Percentiles rank a stretch among this genome's conserved stretches.
Conservation (phyloP, 768 basidiomycete genomes). For the Collybiopsis confluens region DNA sequence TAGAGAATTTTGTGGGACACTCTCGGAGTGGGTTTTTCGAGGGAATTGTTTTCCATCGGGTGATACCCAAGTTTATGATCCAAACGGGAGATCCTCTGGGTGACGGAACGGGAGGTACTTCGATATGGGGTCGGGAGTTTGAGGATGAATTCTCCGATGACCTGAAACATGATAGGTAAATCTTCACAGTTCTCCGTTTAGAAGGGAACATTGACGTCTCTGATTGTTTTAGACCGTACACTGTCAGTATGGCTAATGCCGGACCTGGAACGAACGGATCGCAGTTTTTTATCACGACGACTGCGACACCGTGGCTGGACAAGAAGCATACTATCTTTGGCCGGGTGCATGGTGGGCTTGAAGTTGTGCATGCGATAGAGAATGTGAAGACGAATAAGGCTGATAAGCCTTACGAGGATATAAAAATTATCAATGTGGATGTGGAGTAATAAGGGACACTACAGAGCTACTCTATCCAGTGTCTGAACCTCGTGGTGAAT, state of each 20-base stretch:
- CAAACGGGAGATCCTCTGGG: conserved; percentile 94
- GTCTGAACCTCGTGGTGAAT: conserved; percentile 32
- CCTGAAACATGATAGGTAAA: conserved; percentile 84
- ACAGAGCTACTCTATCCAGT: conserved; percentile 46
- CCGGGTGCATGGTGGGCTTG: conserved; percentile 79
- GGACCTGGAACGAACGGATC: conserved; percentile 89
- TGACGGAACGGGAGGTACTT: conserved; percentile 88
- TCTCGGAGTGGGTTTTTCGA: conserved; percentile 89
- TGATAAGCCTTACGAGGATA: conserved; percentile 91
- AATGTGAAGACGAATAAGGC: conserved; percentile 80
- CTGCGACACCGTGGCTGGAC: conserved; percentile 90
- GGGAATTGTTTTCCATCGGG: conserved; percentile 91
- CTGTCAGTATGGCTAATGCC: conserved; percentile 92
- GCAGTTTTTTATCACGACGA: conserved; percentile 98
- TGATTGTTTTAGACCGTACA: conserved; percentile 72
- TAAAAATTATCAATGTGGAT: conserved; percentile 82
- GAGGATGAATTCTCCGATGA: conserved; percentile 93
- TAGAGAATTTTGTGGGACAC: conserved; percentile 97
- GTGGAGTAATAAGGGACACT: conserved; percentile 44
- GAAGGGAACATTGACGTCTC: conserved; percentile 2
- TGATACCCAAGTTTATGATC: conserved; percentile 98
- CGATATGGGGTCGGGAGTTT: conserved; percentile 87
- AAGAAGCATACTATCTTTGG: conserved; percentile 93
- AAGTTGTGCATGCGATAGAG: conserved; percentile 89
- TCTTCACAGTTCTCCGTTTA: conserved; percentile 7